Evolutionary conservation across 2,329 filamentous ascomycete species (phyloP).

Genomic region (Aplosporella prunicola): DNA sequence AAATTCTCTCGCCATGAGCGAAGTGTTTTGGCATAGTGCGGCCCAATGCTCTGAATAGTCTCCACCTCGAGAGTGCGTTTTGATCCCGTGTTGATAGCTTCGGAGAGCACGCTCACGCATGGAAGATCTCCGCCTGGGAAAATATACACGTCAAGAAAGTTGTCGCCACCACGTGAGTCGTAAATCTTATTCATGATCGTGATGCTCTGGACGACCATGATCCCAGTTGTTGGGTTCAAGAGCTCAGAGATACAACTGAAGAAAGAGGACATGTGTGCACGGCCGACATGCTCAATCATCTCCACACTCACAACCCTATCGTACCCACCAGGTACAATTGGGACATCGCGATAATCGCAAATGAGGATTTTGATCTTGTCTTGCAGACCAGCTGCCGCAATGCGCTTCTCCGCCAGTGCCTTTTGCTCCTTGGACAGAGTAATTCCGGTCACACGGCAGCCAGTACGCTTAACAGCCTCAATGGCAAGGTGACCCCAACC

Average conservation of each 20-base stretch:
- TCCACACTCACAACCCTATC: conserved; percentile 69
- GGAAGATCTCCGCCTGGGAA: conserved; percentile 69
- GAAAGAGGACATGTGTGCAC: conserved; percentile 57
- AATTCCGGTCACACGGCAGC: conserved; percentile 59
- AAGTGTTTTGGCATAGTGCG: conserved; percentile 62
- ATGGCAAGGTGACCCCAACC: conserved; percentile 71
- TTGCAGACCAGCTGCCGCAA: conserved; percentile 49
- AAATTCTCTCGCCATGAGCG: conserved; percentile 61
- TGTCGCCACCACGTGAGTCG: too few relatives aligned
- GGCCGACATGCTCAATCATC: conserved; percentile 67
- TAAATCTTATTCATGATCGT: too few relatives aligned
- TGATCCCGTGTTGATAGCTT: conserved; percentile 53
- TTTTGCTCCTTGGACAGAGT: conserved; percentile 64
- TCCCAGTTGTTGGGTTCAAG: conserved; percentile 55
- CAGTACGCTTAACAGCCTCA: conserved; percentile 54
- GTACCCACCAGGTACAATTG: conserved; percentile 39
- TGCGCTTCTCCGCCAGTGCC: conserved; percentile 54
- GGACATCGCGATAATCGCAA: conserved; percentile 58
- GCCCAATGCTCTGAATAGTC: conserved; percentile 60
- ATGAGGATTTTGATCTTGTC: conserved; percentile 55
- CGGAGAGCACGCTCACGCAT: conserved; percentile 55
- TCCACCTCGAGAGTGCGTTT: conserved; percentile 56
- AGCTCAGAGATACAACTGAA: conserved; percentile 55
- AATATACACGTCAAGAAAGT: conserved; percentile 70
- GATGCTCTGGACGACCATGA: conserved; percentile 67